Evolutionary conservation across 2,329 filamentous ascomycete species (phyloP).

Genomic region (Samsoniella hepiali): DNA sequence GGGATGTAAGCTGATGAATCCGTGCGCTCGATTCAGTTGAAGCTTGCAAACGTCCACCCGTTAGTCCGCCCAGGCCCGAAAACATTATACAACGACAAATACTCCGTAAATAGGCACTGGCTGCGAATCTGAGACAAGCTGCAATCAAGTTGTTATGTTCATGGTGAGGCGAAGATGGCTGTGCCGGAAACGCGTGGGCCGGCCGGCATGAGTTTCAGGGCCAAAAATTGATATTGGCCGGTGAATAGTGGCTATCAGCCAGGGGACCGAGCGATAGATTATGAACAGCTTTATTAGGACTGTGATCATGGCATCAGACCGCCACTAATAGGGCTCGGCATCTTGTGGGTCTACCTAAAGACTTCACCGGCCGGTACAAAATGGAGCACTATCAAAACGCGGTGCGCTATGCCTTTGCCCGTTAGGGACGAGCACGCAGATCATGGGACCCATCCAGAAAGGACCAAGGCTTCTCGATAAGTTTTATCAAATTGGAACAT

Average conservation of each 20-base stretch:
- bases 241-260: neutral
- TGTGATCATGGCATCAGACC: too few relatives aligned
- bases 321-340: neutral
- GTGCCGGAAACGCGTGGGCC: neutral
- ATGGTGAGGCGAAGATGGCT: neutral
- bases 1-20: neutral
- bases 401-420: neutral
- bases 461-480: too few relatives aligned
- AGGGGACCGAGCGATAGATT: too few relatives aligned
- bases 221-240: neutral
- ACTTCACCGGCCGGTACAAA: neutral
- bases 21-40: neutral
- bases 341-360: neutral
- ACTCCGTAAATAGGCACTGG: neutral
- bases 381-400: neutral
- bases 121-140: neutral
- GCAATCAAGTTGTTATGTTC: neutral
- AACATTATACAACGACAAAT: neutral
- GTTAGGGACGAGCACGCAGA: too few relatives aligned
- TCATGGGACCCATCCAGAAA: too few relatives aligned
- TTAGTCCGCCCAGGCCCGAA: neutral
- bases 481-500: too few relatives aligned
- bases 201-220: neutral
- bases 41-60: neutral
- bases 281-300: too few relatives aligned